Base-by-base conservation (phyloP, 441 rosid species). In the Manihot esculenta region DNA sequence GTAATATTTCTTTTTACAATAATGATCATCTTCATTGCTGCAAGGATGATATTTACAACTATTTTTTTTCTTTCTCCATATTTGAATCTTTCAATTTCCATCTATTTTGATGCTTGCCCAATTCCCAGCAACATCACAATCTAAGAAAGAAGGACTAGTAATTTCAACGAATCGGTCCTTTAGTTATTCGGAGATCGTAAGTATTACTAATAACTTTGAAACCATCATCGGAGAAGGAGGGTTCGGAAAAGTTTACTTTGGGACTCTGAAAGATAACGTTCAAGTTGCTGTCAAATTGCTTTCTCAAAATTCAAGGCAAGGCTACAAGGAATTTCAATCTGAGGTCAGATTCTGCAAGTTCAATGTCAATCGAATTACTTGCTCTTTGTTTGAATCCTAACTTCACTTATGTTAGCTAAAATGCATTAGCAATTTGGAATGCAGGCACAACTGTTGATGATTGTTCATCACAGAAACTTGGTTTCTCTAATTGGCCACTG, bases 261-360 rank as follows among this genome's bases (percentile, higher is more conserved):
- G 87, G 17, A 35, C 21, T 1, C 62, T 84, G 10, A 68, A 69
- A 33, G 77, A 80, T 71, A 57, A 73, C 60, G 78, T 76, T 24
- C 66, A 76, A 77, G 84, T 80, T n/a, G 86, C 86, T 0, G 86
- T 86, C 0, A 84, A 86, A 64, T 30, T 82, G 47, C 81, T 86
- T 1, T 82, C 84, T 17, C 72, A 71, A 15, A 63, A 74, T 60
- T 86, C 87, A 53, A 70, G 65, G 12, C 84, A 83, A 66, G 86
- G 89, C n/a, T 82, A 60, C 13, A 84, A 80, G 75, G 85, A 86
- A 71, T 86, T 86, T 55, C 70, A 72, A 70, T 27, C 86, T 1
- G 89, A 86, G 81, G 87, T 86, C 42, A 14, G 0, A 18, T 7
- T 54, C 59, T 23, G 5, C 49, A 21, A 8, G 1, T 38, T 8